Conservation (phyloP, 352 stramenopile species). For the Phytopythium boreale region DNA sequence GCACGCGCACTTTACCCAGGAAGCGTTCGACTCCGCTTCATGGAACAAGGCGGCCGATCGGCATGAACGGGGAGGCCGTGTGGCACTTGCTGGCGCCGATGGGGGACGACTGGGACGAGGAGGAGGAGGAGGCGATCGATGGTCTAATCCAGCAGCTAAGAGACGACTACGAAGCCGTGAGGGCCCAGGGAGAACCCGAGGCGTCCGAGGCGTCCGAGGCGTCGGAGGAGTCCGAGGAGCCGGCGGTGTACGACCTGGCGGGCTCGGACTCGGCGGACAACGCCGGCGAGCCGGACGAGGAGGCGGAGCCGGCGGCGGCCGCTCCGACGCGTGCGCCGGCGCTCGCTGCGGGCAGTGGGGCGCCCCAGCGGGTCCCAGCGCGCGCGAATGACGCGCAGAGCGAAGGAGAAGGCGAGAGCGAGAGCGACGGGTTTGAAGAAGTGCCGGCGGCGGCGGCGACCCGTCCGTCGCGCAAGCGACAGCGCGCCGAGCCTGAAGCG, state of each 20-base stretch:
- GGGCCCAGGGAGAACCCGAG: no score
- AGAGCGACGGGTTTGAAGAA: slow-evolving; percentile 5
- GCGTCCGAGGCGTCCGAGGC: background rate
- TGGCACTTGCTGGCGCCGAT: background rate
- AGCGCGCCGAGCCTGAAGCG: slow-evolving; percentile 13
- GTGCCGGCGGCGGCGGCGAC: background rate
- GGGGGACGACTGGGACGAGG: background rate
- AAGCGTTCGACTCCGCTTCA: no score
- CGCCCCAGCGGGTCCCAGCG: background rate
- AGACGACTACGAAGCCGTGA: background rate
- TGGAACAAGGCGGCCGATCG: no score
- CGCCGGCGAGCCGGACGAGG: background rate
- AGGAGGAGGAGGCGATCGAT: background rate
- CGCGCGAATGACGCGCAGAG: background rate
- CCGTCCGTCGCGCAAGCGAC: slow-evolving; percentile 29
- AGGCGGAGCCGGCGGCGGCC: background rate
- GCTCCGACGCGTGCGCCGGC: background rate
- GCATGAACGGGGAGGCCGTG: no score
- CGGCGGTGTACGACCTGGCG: background rate
- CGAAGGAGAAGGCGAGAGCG: background rate
- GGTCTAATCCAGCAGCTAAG: background rate
- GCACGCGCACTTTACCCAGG: no score
- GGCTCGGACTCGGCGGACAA: slow-evolving; percentile 4
- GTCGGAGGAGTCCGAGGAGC: background rate
- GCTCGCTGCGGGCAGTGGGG: background rate